Base-by-base conservation (phyloP, 2,329 filamentous ascomycete species). In the Mycosphaerella arachidis region DNA sequence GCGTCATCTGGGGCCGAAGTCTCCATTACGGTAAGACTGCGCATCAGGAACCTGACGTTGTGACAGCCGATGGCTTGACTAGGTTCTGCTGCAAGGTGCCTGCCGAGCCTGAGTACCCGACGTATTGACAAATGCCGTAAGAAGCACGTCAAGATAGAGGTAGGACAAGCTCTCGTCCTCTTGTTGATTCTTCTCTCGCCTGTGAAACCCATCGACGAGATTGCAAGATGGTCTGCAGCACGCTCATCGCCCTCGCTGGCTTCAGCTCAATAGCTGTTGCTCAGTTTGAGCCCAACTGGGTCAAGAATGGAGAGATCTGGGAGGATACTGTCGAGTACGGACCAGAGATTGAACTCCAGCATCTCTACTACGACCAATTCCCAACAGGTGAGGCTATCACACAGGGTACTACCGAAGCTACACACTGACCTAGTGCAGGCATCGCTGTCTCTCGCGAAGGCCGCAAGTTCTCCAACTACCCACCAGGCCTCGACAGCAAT, bases 401-500 rank as follows among this genome's bases (percentile, higher is more conserved):
- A 24, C 43, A 16, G 9, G n/a, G 9, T 6, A n/a, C n/a, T 5
- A 35, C 43, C 24, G 10, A 59, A 29, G 27, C 20, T 16, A 16
- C 10, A 56, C 27, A 46, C 8, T 20, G 40, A 27, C 31, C 48
- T 29, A 4, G 37, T 43, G 8, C 66, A 74, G 79, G 80, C 18
- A 80, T 83, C 56, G 78, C 82, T 3, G 80, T 83, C 8, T 82
- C 81, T 1, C 73, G 74, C 7, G 75, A 71, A 9, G 81, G 81
- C 0, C 76, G 81, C 51, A 79, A 76, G 62, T 83, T 84, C 67
- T 79, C 78, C 27, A 82, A 81, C 63, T 83, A 82, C 62, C 80
- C 81, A 5, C 67, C 67, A 20, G 80, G 77, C 6, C 73, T 84
- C 1, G 81, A 84, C 61, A 66, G 71, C 6, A 78, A 75, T 56